Percentiles rank a stretch among this genome's conserved stretches.
Conservation (phyloP, 2,329 filamentous ascomycete species). For the Fusarium sp. region DNA sequence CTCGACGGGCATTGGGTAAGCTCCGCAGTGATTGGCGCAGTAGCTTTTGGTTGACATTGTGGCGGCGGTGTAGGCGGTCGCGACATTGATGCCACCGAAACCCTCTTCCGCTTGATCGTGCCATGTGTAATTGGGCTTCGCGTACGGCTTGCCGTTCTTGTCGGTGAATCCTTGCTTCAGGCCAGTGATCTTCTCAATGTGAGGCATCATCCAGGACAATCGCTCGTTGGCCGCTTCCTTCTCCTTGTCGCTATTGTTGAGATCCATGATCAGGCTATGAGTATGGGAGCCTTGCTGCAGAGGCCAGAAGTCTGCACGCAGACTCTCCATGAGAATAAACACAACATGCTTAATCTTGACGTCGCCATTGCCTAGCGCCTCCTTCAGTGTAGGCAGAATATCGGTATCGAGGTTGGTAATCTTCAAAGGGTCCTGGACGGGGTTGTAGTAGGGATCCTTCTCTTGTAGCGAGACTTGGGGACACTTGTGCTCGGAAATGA, state of each 20-base stretch:
- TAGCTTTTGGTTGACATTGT: conserved; percentile 59
- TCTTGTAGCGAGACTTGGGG: conserved; percentile 18
- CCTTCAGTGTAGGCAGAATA: conserved; percentile 45
- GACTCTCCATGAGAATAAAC: conserved; percentile 57
- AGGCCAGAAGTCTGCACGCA: conserved; percentile 58
- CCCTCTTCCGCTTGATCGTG: conserved; percentile 27
- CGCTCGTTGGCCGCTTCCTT: conserved; percentile 46
- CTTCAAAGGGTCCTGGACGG: conserved; percentile 53
- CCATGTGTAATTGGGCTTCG: conserved; percentile 45
- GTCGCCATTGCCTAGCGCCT: conserved; percentile 38
- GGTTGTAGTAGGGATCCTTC: conserved; percentile 51
- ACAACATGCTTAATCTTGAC: conserved; percentile 58
- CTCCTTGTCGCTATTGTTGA: conserved; percentile 33
- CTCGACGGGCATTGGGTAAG: conserved; percentile 55
- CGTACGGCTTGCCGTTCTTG: conserved; percentile 41
- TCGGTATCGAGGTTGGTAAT: conserved; percentile 53
- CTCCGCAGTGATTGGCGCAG: conserved; percentile 55
- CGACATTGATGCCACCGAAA: conserved; percentile 54
- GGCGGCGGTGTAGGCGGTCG: conserved; percentile 53
- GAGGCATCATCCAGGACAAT: conserved; percentile 39
- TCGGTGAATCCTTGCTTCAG: conserved; percentile 32
- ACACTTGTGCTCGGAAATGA: conserved; percentile 24
- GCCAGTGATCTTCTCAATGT: conserved; percentile 38
- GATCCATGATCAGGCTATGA: conserved; percentile 46
- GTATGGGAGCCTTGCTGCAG: conserved; percentile 55